Evolutionary conservation across 441 rosid species (phyloP).

Genomic region (Breynia disticha): DNA sequence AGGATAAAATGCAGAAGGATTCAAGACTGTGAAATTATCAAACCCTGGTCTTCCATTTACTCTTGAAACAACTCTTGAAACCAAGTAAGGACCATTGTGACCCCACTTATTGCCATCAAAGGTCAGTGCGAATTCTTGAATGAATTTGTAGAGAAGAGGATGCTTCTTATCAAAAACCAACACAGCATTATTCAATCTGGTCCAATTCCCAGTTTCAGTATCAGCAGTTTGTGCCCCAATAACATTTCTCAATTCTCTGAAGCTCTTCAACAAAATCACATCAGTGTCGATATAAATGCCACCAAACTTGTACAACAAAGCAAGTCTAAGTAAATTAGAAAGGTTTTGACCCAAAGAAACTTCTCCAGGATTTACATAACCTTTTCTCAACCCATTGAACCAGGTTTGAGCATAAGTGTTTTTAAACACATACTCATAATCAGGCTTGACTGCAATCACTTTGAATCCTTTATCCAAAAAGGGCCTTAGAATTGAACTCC

Average conservation of each 20-base stretch:
- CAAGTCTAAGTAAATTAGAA: conserved; percentile 66
- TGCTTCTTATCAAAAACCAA: conserved; percentile 68
- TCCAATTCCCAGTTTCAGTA: conserved; percentile 50
- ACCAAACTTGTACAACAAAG: conserved; percentile 67
- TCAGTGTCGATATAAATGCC: conserved; percentile 78
- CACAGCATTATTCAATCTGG: conserved; percentile 75
- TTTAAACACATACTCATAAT: conserved; percentile 46
- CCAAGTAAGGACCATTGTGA: conserved; percentile 84
- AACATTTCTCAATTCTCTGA: conserved; percentile 36
- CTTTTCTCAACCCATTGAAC: conserved; percentile 43
- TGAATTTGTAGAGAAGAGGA: conserved; percentile 55
- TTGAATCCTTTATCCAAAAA: conserved; percentile 39
- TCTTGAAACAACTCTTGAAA: conserved; percentile 63
- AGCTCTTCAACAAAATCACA: conserved; percentile 39
- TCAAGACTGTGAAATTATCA: conserved; percentile 45
- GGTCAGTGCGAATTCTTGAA: conserved; percentile 65
- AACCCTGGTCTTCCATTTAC: conserved; percentile 27
- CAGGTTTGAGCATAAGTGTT: conserved; percentile 54
- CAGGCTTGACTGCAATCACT: conserved; percentile 46
- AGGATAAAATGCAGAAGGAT: conserved; percentile 76
- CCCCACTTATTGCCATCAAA: conserved; percentile 95
- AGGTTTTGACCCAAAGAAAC: conserved; percentile 77
- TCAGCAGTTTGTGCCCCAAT: conserved; percentile 75
- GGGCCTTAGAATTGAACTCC: conserved; percentile 33
- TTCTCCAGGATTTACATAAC: conserved; percentile 52